These are phyloP conservation scores for Podospora comata DNA, from an alignment of 495 filamentous ascomycete genomes.

Conservation along the genomic window DNA sequence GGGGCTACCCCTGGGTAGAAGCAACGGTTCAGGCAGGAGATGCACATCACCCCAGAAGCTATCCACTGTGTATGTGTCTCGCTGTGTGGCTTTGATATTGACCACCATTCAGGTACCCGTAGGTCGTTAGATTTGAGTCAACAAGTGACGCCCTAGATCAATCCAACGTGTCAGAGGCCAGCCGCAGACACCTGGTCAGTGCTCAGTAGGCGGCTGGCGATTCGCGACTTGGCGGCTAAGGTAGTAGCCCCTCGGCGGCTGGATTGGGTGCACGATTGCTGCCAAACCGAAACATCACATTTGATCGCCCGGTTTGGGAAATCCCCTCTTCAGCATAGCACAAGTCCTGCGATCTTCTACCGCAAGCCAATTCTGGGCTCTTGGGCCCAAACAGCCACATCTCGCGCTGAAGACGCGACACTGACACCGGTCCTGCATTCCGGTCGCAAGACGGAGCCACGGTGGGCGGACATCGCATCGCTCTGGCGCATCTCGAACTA, in stretches of 20 bases:
- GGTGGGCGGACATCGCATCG: slow-evolving; percentile 2
- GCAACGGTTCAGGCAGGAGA: not conserved
- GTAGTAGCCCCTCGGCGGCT: slow-evolving; percentile 1
- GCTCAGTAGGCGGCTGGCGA: slow-evolving; percentile 8
- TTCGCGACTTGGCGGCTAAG: not conserved
- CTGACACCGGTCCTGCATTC: not conserved
- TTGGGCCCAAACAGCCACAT: slow-evolving; percentile 4
- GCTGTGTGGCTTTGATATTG: too few relatives aligned
- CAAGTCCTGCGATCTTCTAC: not conserved
- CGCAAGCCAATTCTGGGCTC: slow-evolving; percentile 6
- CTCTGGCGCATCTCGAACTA: not conserved
- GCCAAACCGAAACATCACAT: slow-evolving; percentile 12
- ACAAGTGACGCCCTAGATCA: too few relatives aligned
- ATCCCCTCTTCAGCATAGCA: not conserved
- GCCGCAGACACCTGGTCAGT: slow-evolving; percentile 10
- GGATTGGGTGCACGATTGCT: slow-evolving; percentile 11
- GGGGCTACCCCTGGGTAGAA: not conserved
- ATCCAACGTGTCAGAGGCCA: not conserved
- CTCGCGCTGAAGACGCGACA: not conserved
- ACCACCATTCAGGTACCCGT: too few relatives aligned
- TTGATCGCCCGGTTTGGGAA: not conserved
- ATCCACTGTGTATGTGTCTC: not conserved
- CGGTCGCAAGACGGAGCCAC: not conserved
- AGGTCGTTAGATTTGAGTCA: too few relatives aligned
- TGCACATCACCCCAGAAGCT: not conserved